These are phyloP conservation scores for Diaporthe citriasiana DNA, from an alignment of 2,329 filamentous ascomycete species.

Conservation along the genomic window DNA sequence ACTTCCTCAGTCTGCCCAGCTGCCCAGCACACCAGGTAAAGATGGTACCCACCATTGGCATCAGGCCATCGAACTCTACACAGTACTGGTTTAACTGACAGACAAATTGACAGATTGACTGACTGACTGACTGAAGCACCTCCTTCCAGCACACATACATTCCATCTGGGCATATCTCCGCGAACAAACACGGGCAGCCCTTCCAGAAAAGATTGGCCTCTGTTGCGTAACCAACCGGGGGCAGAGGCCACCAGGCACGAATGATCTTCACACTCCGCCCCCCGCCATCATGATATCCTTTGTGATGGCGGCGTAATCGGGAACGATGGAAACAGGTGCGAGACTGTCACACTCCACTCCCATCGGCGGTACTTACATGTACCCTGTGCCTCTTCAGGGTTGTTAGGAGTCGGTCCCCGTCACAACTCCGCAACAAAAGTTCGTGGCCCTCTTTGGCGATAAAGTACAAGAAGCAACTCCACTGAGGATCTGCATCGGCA, in stretches of 20 bases:
- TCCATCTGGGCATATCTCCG: background rate
- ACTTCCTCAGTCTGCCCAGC: background rate
- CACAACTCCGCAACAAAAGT: slow-evolving; percentile 25
- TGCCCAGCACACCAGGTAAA: background rate
- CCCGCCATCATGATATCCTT: slow-evolving; percentile 8
- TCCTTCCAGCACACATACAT: background rate
- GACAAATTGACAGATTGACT: background rate
- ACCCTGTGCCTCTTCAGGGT: background rate
- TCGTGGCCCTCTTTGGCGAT: background rate
- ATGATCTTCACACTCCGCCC: slow-evolving; percentile 10
- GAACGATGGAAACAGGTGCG: slow-evolving; percentile 34
- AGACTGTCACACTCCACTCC: slow-evolving; percentile 29
- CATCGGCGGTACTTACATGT: background rate
- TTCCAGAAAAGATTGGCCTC: slow-evolving; percentile 34
- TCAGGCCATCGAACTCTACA: background rate
- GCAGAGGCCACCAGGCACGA: background rate
- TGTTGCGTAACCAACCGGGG: slow-evolving; percentile 4
- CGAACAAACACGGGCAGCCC: slow-evolving; percentile 30
- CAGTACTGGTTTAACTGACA: no score
- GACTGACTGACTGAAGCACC: background rate
- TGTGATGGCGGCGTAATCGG: slow-evolving; percentile 37
- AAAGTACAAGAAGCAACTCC: slow-evolving; percentile 11
- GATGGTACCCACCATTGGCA: slow-evolving; percentile 18
- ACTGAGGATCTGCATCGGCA: slow-evolving; percentile 3
- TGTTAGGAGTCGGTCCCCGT: background rate